Evolutionary conservation across 225 moss, liverwort and hornwort species (phyloP).

Genomic region (Rhytidiadelphus loreus): DNA sequence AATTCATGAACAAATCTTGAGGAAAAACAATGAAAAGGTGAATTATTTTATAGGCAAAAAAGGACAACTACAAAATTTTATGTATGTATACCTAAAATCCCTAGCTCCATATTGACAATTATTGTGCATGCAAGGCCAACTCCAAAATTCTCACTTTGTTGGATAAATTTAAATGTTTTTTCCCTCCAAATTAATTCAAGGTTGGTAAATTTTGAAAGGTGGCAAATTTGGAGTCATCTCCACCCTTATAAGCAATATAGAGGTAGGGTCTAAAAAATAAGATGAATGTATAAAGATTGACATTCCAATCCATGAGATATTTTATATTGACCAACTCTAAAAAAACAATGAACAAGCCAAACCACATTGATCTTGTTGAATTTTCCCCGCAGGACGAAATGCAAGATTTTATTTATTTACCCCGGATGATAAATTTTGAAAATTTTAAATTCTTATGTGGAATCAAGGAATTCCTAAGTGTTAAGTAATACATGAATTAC

Average conservation of each 20-base stretch:
- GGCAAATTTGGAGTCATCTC: not conserved
- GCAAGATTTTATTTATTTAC: not conserved
- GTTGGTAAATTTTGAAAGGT: not conserved
- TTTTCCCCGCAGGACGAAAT: rapidly evolving
- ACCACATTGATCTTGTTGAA: not conserved
- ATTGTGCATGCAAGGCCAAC: not conserved
- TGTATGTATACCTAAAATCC: not conserved
- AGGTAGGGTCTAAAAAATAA: not conserved
- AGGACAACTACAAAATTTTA: not conserved
- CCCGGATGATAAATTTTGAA: not conserved
- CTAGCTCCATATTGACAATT: not conserved
- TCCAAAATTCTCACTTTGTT: not conserved
- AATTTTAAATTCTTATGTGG: not conserved
- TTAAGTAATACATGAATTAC: not conserved
- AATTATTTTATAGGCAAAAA: not conserved
- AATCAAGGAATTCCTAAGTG: not conserved
- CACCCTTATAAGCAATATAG: not conserved
- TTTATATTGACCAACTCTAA: not conserved
- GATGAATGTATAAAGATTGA: not conserved
- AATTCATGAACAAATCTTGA: not conserved
- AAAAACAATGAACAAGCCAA: not conserved
- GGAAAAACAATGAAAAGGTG: not conserved
- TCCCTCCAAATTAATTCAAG: not conserved
- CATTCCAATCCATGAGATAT: not conserved
- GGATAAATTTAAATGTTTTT: not conserved